These are phyloP conservation scores for Penicillium canescens DNA, from an alignment of 495 filamentous ascomycete species.

Conservation along the genomic window DNA sequence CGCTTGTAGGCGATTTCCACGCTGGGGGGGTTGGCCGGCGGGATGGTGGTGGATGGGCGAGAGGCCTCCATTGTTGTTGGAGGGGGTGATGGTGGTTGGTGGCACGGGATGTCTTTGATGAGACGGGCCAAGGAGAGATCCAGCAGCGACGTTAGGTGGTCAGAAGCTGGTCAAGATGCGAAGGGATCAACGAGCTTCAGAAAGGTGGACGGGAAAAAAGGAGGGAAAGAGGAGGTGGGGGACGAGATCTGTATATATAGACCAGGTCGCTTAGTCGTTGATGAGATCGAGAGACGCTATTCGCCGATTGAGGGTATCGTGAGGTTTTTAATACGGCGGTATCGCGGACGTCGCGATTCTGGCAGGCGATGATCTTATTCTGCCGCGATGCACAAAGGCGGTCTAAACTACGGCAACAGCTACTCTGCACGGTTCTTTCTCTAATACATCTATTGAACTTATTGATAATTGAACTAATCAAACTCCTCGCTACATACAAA, in stretches of 20 bases:
- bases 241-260: background rate
- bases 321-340: too few relatives aligned
- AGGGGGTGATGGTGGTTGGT: background rate
- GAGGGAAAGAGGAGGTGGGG: background rate
- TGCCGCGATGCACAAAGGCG: conserved; percentile 28
- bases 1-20: conserved; percentile 94
- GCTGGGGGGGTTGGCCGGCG: conserved; percentile 67
- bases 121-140: background rate
- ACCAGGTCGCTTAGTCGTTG: background rate
- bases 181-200: background rate
- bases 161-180: conserved; percentile 1
- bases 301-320: too few relatives aligned
- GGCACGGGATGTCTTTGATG: background rate
- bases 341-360: too few relatives aligned
- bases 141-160: background rate
- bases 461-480: background rate
- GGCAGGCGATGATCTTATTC: conserved; percentile 17
- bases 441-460: background rate
- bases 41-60: conserved; percentile 20
- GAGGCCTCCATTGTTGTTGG: conserved; percentile 31
- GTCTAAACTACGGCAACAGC: conserved; percentile 5
- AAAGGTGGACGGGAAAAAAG: background rate
- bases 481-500: conserved; percentile 4
- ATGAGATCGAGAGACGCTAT: too few relatives aligned
- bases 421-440: background rate